Base-by-base conservation (phyloP, 2,329 filamentous ascomycete species). In the Monilinia fructigena region DNA sequence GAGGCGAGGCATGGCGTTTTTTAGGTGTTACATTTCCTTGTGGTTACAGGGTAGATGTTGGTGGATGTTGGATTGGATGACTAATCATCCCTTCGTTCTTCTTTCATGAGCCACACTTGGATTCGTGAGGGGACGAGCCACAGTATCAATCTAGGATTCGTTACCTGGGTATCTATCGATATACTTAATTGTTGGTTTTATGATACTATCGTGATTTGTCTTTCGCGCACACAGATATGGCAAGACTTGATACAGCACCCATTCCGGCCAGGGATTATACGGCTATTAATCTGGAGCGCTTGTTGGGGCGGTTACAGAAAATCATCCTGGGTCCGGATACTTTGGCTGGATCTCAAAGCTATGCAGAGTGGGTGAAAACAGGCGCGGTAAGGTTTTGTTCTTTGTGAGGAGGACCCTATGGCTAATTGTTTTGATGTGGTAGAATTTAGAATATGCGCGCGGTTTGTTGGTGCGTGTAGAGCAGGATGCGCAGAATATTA, bases 371-470 rank as follows among this genome's bases (percentile, higher is more conserved):
- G 68, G 82, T 83, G 69, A 86, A 84, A 73, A 81, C 83, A 40
- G 79, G 79, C 70, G 81, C 82, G 70, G 84, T 86, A 80, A 68
- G 64, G 28, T 28, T 31, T 55, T 47, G 16, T 28, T n/a, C n/a
- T 14, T 14, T 31, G n/a, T 11, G 11, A 10, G 16, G 31, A 26
- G 23, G 28, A n/a, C 40, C 52, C n/a, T 52, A 52, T 55, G 42
- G 14, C 45, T 59, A 31, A 62, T n/a, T n/a, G 6, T 40, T 47
- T 10, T 4, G 45, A 40, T 3, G n/a, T 1, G 35, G 20, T 69
- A 91, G 86, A 93, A 92, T 73, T 80, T 94, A 68, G 85, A 90
- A 71, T 86, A 90, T 75, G 90, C 91, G 26, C 86, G 87, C 52
- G 83, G 82, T 0, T 82, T 91, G 40, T 85, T 93, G 66, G 83